Conservation (phyloP, 1,139 yeast genomes). For the Lodderomyces pseudojiufengensis region DNA sequence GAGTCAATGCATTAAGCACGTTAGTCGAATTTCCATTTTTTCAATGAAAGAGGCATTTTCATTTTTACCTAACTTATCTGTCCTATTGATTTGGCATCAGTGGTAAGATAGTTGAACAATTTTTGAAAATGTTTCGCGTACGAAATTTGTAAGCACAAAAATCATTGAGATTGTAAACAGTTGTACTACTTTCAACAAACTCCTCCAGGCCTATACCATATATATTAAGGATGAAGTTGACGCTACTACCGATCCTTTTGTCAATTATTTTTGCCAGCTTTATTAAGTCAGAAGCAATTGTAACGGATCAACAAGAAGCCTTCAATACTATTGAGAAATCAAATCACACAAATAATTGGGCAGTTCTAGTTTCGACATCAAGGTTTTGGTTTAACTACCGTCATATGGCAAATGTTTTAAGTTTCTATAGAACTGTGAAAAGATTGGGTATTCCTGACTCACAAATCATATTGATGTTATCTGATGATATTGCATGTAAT, state of each 20-base stretch:
- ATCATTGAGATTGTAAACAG: no score
- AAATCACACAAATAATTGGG: conserved; percentile 83
- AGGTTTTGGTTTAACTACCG: conserved; percentile 97
- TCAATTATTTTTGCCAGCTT: not conserved
- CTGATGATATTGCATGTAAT: conserved; percentile 96
- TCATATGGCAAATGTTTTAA: conserved; percentile 94
- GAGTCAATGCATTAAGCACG: no score
- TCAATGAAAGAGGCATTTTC: no score
- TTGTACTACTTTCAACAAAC: no score
- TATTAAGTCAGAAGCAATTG: conserved; percentile 1
- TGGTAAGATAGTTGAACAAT: no score
- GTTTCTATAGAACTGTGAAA: conserved; percentile 93
- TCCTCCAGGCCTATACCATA: no score
- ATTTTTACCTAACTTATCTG: no score
- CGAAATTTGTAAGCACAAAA: not conserved
- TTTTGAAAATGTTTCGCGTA: no score
- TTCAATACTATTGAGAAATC: conserved; percentile 19
- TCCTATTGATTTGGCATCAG: no score
- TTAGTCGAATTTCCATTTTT: no score
- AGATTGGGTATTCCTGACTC: conserved; percentile 96
- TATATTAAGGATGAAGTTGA: not conserved
- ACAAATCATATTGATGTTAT: conserved; percentile 90
- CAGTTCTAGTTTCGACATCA: conserved; percentile 92
- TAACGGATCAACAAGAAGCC: not conserved
- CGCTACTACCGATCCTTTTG: conserved; percentile 4